Base-by-base conservation (phyloP, 495 filamentous ascomycete genomes). In the Entonaema liquescens region DNA sequence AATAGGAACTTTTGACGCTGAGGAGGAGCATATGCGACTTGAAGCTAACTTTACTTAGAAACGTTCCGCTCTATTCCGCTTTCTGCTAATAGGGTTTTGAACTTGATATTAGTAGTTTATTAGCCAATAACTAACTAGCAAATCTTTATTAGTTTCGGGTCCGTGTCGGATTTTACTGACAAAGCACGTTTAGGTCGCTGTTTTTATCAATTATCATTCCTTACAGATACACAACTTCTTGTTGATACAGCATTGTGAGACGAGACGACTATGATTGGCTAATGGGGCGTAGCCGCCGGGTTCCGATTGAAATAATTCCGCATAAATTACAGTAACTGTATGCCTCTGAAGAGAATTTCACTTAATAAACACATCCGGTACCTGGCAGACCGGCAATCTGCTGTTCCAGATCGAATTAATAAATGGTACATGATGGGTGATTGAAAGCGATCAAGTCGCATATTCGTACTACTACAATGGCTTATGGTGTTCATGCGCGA, bases 311-410 rank as follows among this genome's bases (percentile, higher is more conserved):
- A 55, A 38, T 36, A 65, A 49, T 68, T 64, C 65, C 60, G 55
- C 23, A 38, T 44, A 65, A 60, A 68, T 57, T 64, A 47, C 56
- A 28, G 25, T 57, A n/a, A n/a, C n/a, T n/a, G 31, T 13, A 36
- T 23, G 17, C 33, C 40, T 62, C 36, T 44, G 15, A 17, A 60
- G 49, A 21, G n/a, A 28, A 13, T 44, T 23, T 19, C 29, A 63
- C 25, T 21, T 33, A 36, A 47, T 49, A 44, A 64, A 65, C 54
- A 19, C 17, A 63, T 56, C 59, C 25, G 54, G 54, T 67, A 55
- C 63, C 64, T 67, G 69, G 47, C 59, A 67, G 68, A 36, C 35
- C 49, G 56, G 56, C 65, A 72, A 72, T 68, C 55, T 66, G 29
- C 61, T 58, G 65, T 69, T 40, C 70, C 57, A 62, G 65, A 69